Base-by-base conservation (phyloP, 202 grass and related monocot species). In the Panicum hallii region DNA sequence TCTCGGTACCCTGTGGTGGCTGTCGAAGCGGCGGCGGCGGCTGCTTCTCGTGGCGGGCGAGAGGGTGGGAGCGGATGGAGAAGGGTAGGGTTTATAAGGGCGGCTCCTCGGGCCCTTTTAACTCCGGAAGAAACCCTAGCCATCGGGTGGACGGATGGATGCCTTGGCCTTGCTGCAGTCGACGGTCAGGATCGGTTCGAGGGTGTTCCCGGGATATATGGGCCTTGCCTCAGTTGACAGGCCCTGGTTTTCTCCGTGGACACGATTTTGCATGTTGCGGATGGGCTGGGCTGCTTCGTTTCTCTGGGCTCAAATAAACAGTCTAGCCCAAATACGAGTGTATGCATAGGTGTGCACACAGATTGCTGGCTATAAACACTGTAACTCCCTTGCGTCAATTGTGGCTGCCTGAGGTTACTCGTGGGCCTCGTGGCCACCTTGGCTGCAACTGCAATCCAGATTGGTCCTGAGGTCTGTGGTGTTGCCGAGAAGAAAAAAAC, bases 71-170 rank as follows among this genome's bases (percentile, higher is more conserved):
- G 20, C 32, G 30, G 40, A 17, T 6, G 77, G 45, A 16, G 63
- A 64, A 79, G 40, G 46, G 28, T 19, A 34, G 78, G 75, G 83
- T 74, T 92, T 92, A 92, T 87, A 87, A 62, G 15, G 68, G 53
- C 52, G 52, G 23, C 38, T 5, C 17, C 54, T 72, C 67, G 11
- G 19, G 44, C 36, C 23, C 11, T 49, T 67, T 85, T 86, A 82
- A 71, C 26, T 41, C 63, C 53, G 10, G 54, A 2, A 58, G 53
- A 92, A 92, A 92, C 87, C 83, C 87, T 87, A 89, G 71, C 13
- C 69, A 55, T 57, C 62, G 40, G 11, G 26, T 46, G 84, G 47
- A 67, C 40, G 84, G 84, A 80, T 53, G 68, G 69, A 66, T 57
- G 40, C 13, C 66, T 22, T 2, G 26, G 14, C 8, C 49, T 2